These are phyloP conservation scores for Camellia japonica DNA, from an alignment of 148 eudicot genomes.

Conservation along the genomic window DNA sequence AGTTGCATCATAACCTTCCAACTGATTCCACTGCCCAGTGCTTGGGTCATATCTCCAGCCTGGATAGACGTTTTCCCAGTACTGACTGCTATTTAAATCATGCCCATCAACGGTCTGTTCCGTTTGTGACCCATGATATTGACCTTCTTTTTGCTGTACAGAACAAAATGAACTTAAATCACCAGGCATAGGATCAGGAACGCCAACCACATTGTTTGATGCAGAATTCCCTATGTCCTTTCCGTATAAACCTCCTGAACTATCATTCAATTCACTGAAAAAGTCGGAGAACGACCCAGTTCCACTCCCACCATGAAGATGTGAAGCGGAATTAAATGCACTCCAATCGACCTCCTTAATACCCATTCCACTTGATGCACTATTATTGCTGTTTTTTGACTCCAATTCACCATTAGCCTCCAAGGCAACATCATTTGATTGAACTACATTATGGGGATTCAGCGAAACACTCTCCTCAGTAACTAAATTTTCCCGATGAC, in stretches of 20 bases:
- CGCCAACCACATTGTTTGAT: not conserved
- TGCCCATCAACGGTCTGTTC: slow-evolving; percentile 30
- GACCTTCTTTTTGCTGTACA: not conserved
- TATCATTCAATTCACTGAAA: slow-evolving; percentile 44
- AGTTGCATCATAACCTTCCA: slow-evolving; percentile 42
- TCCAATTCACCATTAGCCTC: slow-evolving; percentile 23
- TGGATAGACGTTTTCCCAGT: slow-evolving; percentile 68
- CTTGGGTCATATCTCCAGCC: slow-evolving; percentile 66
- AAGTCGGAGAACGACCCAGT: slow-evolving; percentile 72
- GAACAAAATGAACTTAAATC: not conserved
- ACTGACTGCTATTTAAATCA: slow-evolving; percentile 40
- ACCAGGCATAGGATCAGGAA: not conserved
- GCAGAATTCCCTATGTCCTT: slow-evolving; percentile 26
- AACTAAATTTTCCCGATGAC: not conserved
- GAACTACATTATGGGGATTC: slow-evolving; percentile 27
- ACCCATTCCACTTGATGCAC: slow-evolving; percentile 37
- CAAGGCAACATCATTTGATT: slow-evolving; percentile 23
- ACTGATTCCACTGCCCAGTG: slow-evolving; percentile 69
- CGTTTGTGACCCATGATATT: slow-evolving; percentile 1
- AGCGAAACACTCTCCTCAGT: slow-evolving; percentile 3
- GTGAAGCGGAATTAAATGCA: slow-evolving; percentile 43
- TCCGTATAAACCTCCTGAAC: slow-evolving; percentile 27
- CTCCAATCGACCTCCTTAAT: slow-evolving; percentile 85
- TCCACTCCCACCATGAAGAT: slow-evolving; percentile 20
- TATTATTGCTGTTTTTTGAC: slow-evolving; percentile 21